Percentiles rank a stretch among this genome's conserved stretches.
Evolutionary conservation across 345 rosid genomes (phyloP).

Genomic region (Salix dunnii): DNA sequence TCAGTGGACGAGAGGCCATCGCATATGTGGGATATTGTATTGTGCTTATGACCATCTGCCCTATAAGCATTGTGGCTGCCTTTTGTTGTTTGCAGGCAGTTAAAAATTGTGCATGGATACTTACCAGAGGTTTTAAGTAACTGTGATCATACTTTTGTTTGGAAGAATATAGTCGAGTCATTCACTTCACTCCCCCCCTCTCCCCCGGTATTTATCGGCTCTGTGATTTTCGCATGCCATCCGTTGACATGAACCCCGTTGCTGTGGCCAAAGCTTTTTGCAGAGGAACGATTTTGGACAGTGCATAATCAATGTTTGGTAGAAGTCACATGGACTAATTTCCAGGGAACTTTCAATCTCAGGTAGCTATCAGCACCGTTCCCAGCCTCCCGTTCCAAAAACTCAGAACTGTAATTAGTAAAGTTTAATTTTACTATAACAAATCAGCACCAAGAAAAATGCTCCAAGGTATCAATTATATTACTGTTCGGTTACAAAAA

Average conservation of each 20-base stretch:
- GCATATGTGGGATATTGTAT: background rate
- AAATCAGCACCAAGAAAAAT: too few species aligned
- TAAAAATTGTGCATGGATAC: background rate
- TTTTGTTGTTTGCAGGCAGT: background rate
- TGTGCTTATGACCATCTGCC: background rate
- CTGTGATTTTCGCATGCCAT: background rate
- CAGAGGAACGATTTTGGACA: background rate
- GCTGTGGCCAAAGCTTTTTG: background rate
- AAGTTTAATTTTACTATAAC: too few species aligned
- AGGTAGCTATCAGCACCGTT: too few species aligned
- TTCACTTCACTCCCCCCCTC: background rate
- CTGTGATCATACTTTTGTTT: background rate
- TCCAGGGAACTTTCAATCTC: too few species aligned
- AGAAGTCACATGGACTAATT: too few species aligned
- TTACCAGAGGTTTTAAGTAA: background rate
- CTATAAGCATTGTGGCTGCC: background rate
- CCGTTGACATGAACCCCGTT: background rate
- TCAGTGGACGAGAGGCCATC: background rate
- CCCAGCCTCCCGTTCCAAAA: too few species aligned
- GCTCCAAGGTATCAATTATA: too few species aligned
- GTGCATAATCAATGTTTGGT: too few species aligned
- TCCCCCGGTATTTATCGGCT: background rate
- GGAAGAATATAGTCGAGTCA: slow-evolving; percentile 1
- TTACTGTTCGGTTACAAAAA: too few species aligned
- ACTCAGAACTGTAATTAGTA: too few species aligned